Percentiles rank a stretch among this genome's conserved stretches.
phyloP scores from a whole-genome alignment of 202 grass and related monocot genomes.

The Saccharum hybrid region DNA sequence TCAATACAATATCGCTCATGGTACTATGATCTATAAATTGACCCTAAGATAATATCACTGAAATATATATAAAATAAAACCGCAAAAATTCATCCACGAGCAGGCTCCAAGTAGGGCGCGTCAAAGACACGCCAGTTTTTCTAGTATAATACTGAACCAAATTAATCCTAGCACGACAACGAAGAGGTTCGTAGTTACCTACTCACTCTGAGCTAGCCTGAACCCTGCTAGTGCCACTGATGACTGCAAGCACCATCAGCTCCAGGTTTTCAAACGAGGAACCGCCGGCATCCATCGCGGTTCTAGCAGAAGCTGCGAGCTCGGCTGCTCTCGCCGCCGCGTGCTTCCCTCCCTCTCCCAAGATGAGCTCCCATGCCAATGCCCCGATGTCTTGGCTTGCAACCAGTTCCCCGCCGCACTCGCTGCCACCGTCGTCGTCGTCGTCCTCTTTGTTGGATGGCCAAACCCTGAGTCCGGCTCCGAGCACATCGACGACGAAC shows the following conservation, averaged over 20 bases:
- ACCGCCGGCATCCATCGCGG: constrained; percentile 31
- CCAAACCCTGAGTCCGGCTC: constrained; percentile 47
- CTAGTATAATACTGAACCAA: no score
- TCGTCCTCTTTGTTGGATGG: not conserved
- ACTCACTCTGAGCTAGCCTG: no score
- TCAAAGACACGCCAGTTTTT: no score
- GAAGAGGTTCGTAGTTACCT: not conserved
- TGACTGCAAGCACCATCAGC: constrained; percentile 3
- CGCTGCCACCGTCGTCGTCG: not conserved
- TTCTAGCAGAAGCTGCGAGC: constrained; percentile 1
- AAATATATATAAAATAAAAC: no score
- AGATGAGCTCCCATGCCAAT: constrained; percentile 36
- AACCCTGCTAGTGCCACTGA: not conserved
- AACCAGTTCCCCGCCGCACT: not conserved
- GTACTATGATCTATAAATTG: no score
- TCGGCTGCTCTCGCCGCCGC: not conserved
- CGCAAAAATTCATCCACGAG: no score
- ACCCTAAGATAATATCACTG: no score
- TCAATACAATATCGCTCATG: no score
- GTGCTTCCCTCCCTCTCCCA: constrained; percentile 38
- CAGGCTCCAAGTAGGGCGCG: no score
- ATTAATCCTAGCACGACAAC: no score
- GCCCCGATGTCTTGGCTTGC: constrained; percentile 29
- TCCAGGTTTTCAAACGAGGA: constrained; percentile 32
- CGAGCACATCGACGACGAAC: constrained; percentile 43